Conservation (phyloP, 768 basidiomycete species). For the Trichaptum fuscoviolaceum region DNA sequence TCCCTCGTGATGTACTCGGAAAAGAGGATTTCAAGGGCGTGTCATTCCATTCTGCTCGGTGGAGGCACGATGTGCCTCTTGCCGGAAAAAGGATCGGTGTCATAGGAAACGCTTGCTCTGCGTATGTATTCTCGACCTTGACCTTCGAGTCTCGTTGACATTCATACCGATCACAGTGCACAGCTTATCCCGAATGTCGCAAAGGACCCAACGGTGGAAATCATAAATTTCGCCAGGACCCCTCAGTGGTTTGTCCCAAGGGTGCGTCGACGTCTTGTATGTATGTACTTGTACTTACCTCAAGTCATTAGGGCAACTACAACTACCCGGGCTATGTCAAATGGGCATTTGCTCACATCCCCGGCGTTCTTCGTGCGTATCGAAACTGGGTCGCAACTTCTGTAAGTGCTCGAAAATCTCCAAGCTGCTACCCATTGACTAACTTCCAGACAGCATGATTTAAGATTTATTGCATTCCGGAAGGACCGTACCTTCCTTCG, state of each 20-base stretch:
- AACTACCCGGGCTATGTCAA: slow-evolving; percentile 39
- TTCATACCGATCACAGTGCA: slow-evolving; percentile 33
- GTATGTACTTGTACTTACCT: background rate
- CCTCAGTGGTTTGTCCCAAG: slow-evolving; percentile 53
- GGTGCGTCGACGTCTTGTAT: slow-evolving; percentile 27
- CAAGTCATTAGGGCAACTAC: slow-evolving; percentile 28
- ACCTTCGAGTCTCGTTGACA: slow-evolving; percentile 5
- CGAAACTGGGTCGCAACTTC: slow-evolving; percentile 41
- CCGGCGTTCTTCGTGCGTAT: slow-evolving; percentile 43
- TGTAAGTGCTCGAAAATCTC: slow-evolving; percentile 19
- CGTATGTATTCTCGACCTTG: slow-evolving; percentile 25
- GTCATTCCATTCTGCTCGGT: slow-evolving; percentile 49
- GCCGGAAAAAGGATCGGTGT: slow-evolving; percentile 51
- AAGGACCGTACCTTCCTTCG: background rate
- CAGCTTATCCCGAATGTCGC: slow-evolving; percentile 56
- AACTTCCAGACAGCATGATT: background rate
- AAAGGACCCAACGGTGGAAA: slow-evolving; percentile 40
- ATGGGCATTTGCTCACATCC: slow-evolving; percentile 52
- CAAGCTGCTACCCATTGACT: background rate
- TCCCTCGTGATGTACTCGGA: slow-evolving; percentile 39
- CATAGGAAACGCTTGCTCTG: slow-evolving; percentile 60
- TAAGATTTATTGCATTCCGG: background rate
- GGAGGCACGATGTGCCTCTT: slow-evolving; percentile 51
- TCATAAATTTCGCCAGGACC: slow-evolving; percentile 52
- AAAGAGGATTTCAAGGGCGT: slow-evolving; percentile 42